Conservation (phyloP, 139 green algal species). For the Coelastrella sp. region DNA sequence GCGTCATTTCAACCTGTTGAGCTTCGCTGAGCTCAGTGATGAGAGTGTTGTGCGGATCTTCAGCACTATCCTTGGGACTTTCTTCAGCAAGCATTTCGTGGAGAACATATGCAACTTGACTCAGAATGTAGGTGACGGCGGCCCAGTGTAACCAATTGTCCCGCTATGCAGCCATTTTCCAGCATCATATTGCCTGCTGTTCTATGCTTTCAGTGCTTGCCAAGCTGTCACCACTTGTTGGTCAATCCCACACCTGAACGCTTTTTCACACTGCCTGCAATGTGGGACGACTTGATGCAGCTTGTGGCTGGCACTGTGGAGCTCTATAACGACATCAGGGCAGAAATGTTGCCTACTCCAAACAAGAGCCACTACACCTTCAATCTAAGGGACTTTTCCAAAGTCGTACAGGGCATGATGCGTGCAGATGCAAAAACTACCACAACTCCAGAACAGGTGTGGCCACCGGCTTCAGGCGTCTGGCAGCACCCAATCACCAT, state of each 20-base stretch:
- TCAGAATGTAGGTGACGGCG: conserved; percentile 58
- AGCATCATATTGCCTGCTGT: too few species aligned
- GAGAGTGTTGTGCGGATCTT: conserved; percentile 93
- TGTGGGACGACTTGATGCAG: conserved; percentile 56
- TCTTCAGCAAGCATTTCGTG: conserved; percentile 54
- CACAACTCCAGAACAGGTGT: conserved; percentile 52
- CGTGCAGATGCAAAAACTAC: conserved; percentile 47
- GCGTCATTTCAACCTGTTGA: conserved; percentile 83
- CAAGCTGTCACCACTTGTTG: too few species aligned
- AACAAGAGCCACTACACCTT: conserved; percentile 88
- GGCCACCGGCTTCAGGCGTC: too few species aligned
- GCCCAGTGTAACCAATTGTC: too few species aligned
- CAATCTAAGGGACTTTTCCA: conserved; percentile 84
- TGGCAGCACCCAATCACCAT: too few species aligned
- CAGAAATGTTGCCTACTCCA: conserved; percentile 78
- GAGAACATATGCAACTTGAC: neutral
- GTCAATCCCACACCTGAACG: too few species aligned
- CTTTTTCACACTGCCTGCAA: too few species aligned
- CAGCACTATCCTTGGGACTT: conserved; percentile 81
- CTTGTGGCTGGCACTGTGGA: conserved; percentile 71
- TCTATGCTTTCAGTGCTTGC: too few species aligned
- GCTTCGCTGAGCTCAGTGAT: conserved; percentile 79
- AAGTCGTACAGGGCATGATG: conserved; percentile 69
- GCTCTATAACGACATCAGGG: conserved; percentile 62
- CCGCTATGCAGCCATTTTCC: too few species aligned